Base-by-base conservation (phyloP, 2,329 filamentous ascomycete genomes). In the Byssothecium circinans region DNA sequence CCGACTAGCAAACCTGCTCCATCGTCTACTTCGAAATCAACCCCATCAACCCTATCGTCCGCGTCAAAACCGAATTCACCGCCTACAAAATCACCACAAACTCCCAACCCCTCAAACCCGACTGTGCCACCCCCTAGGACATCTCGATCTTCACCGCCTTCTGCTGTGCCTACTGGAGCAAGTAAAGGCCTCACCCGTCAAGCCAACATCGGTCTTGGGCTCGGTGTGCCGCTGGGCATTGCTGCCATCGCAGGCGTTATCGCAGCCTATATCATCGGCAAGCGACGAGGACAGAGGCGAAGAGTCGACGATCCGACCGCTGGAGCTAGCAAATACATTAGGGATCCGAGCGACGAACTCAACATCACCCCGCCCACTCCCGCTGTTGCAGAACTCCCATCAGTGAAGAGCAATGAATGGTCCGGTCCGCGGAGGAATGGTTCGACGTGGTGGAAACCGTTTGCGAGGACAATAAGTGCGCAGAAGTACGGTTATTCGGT, bases 251-350 rank as follows among this genome's bases (percentile, higher is more conserved):
- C 19, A 12, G 49, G 45, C 14, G 41, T 37, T 4, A 22, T 52
- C 10, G 32, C 32, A 15, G 40, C 35, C 8, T 49, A 49, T 22
- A 34, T 44, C 14, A 23, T 49, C 34, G 47, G 47, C 41, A 49
- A 45, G 27, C 47, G 47, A 35, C 37, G 41, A 18, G 45, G 41
- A 32, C 45, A 25, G 17, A 38, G 35, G 25, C 39, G 45, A 40
- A 48, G 45, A 43, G 45, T 48, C 14, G 39, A 43, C 30, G 45
- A 48, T 32, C 45, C 45, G 8, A 38, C 17, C 12, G 45, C 39
- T 15, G 45, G 45, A 8, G 45, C 45, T 25, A 27, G 40, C 36
- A 43, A 48, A 29, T 15, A 4, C 4, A 36, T 48, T 30, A 23
- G 25, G 32, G 45, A 48, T 22, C 45, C 45, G n/a, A 48, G 45